phyloP scores from a whole-genome alignment of 2,329 filamentous ascomycete species.

The Aspergillus fructus region DNA sequence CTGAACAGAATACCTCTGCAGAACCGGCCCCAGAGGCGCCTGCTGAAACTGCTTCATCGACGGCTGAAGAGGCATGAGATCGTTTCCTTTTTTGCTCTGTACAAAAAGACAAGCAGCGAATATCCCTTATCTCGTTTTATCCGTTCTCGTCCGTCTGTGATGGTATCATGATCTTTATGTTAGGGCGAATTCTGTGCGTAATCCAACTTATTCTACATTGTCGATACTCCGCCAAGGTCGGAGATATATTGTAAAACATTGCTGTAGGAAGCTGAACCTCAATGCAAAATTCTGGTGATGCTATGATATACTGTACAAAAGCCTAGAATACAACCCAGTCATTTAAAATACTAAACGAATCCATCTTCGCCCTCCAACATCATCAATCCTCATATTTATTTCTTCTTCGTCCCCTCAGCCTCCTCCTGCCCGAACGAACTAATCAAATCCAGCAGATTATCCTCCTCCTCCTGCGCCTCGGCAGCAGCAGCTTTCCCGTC shows the following conservation, averaged over 20 bases:
- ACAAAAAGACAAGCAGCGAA: constrained; percentile 17
- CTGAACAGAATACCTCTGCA: constrained; percentile 18
- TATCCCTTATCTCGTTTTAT: constrained; percentile 1
- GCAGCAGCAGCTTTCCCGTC: constrained; percentile 37
- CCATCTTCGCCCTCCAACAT: not conserved
- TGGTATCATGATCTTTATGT: constrained; percentile 14
- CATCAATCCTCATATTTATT: constrained; percentile 27
- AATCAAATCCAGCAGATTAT: constrained; percentile 59
- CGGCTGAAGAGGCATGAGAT: constrained; percentile 20
- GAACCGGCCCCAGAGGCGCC: constrained; percentile 19
- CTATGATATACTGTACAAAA: constrained; percentile 13
- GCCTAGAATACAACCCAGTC: constrained; percentile 19
- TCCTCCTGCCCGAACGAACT: constrained; percentile 49
- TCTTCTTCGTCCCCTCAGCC: constrained; percentile 34
- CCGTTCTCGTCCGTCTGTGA: constrained; percentile 6
- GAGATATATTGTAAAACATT: not conserved
- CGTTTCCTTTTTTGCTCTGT: constrained; percentile 13
- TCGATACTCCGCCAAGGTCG: not conserved
- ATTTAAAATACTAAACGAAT: constrained; percentile 1
- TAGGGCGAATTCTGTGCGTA: constrained; percentile 15
- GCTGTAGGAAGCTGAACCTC: not conserved
- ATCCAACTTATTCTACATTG: constrained; percentile 11
- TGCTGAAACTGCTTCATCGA: constrained; percentile 11
- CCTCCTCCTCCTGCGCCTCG: constrained; percentile 49
- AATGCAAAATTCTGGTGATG: constrained; percentile 1